A percentile compares a stretch with the other conserved stretches of the same genome.
phyloP scores from a whole-genome alignment of 2,329 filamentous ascomycete species.

The Cylindrodendrum hubeiense region DNA sequence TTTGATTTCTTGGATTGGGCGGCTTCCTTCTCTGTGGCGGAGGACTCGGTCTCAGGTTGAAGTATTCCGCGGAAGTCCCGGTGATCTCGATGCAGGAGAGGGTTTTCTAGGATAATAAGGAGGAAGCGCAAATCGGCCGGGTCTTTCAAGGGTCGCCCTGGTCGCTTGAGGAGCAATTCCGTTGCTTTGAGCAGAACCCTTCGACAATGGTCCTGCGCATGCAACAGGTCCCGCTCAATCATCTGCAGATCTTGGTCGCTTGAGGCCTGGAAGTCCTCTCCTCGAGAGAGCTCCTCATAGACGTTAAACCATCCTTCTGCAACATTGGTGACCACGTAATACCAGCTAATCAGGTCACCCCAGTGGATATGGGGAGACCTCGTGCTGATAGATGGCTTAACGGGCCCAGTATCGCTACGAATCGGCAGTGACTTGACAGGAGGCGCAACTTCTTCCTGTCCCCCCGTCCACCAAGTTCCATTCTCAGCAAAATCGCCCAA shows the following conservation, averaged over 20 bases:
- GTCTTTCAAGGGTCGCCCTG: constrained; percentile 75
- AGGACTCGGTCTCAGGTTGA: constrained; percentile 43
- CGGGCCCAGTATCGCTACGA: constrained; percentile 32
- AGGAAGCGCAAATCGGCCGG: constrained; percentile 82
- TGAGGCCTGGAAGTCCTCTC: constrained; percentile 45
- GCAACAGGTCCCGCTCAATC: constrained; percentile 61
- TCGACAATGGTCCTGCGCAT: constrained; percentile 77
- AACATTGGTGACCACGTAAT: constrained; percentile 75
- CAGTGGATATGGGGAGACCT: constrained; percentile 80
- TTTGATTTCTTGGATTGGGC: constrained; percentile 29
- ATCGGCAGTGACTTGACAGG: constrained; percentile 32
- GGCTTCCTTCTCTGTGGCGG: constrained; percentile 24
- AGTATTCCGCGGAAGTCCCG: constrained; percentile 57
- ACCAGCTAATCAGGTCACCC: constrained; percentile 79
- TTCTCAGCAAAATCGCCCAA: constrained; percentile 85
- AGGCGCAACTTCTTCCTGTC: constrained; percentile 53
- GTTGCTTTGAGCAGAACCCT: constrained; percentile 80
- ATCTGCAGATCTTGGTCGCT: constrained; percentile 54
- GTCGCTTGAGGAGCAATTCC: constrained; percentile 84
- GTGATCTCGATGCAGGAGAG: constrained; percentile 70
- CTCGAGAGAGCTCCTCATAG: constrained; percentile 63
- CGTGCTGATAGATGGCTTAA: constrained; percentile 29
- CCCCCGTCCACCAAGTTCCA: constrained; percentile 84
- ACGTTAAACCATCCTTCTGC: constrained; percentile 74
- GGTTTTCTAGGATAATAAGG: constrained; percentile 83